These are phyloP conservation scores for Beauveria medogensis DNA, from an alignment of 2,329 filamentous ascomycete species.

Conservation along the genomic window DNA sequence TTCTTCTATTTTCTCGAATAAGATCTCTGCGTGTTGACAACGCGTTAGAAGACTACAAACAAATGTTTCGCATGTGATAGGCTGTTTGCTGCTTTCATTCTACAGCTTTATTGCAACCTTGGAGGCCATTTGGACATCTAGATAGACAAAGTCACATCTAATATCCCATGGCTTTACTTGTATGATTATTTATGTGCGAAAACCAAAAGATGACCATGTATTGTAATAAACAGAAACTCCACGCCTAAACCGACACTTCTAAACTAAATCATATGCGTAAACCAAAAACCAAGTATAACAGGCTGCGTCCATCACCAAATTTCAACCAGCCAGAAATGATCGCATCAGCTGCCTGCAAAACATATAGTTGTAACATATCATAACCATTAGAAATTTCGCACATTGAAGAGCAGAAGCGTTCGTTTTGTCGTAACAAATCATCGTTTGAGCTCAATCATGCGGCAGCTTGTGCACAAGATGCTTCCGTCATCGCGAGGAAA, in stretches of 20 bases:
- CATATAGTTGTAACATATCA: neutral
- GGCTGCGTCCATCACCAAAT: neutral
- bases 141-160: slow-evolving; percentile 10
- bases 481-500: slow-evolving; percentile 47
- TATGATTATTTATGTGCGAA: neutral
- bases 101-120: neutral
- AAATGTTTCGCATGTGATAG: neutral
- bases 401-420: neutral
- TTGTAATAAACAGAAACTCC: slow-evolving; percentile 3
- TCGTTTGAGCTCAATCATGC: slow-evolving; percentile 51
- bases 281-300: neutral
- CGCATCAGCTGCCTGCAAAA: neutral
- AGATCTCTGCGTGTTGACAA: neutral
- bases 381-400: neutral
- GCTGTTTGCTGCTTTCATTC: neutral
- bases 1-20: neutral
- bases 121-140: slow-evolving; percentile 6
- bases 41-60: neutral
- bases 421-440: slow-evolving; percentile 17
- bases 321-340: neutral
- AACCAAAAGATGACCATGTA: neutral
- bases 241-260: neutral
- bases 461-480: slow-evolving; percentile 55
- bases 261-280: neutral
- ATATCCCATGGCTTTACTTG: slow-evolving; percentile 6